Evolutionary conservation across 2,329 filamentous ascomycete genomes (phyloP).

Genomic region (Ascochyta rabiei): DNA sequence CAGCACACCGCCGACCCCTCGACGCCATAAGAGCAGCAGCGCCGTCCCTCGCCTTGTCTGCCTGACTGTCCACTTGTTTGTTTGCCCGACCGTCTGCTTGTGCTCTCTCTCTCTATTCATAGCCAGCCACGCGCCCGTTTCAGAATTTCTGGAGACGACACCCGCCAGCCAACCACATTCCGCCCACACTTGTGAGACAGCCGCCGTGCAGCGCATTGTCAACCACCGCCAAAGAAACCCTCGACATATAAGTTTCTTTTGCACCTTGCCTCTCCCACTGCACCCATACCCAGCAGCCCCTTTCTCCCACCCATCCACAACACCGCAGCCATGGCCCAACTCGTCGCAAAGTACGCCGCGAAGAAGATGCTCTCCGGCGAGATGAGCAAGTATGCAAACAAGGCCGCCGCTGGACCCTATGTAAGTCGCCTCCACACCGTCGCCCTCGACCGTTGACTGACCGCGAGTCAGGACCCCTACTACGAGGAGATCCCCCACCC

Average conservation of each 20-base stretch:
- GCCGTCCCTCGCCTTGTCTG: slow-evolving; percentile 16
- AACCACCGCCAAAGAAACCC: slow-evolving; percentile 3
- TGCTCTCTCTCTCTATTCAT: slow-evolving; percentile 42
- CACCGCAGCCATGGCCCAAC: slow-evolving; percentile 50
- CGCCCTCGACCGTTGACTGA: slow-evolving; percentile 5
- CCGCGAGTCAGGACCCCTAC: slow-evolving; percentile 75
- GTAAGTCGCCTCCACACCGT: slow-evolving; percentile 39
- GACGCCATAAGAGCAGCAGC: slow-evolving; percentile 22
- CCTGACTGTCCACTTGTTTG: slow-evolving; percentile 14
- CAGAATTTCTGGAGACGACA: slow-evolving; percentile 34
- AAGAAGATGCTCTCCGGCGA: slow-evolving; percentile 56
- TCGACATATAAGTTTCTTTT: slow-evolving; percentile 30
- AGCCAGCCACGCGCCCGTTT: slow-evolving; percentile 50
- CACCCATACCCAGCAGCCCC: slow-evolving; percentile 10
- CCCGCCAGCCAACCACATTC: slow-evolving; percentile 42
- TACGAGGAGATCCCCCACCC: slow-evolving; percentile 83
- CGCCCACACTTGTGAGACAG: slow-evolving; percentile 29
- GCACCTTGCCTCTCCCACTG: slow-evolving; percentile 3
- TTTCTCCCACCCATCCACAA: slow-evolving; percentile 5
- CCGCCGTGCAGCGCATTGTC: slow-evolving; percentile 28
- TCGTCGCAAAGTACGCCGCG: slow-evolving; percentile 56
- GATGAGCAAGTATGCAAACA: slow-evolving; percentile 55
- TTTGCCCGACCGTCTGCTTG: slow-evolving; percentile 22
- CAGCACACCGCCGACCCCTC: slow-evolving; percentile 26
- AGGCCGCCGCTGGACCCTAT: slow-evolving; percentile 49